Evolutionary conservation across 257 asterid species (phyloP).

Genomic region (Leptodermis oblonga): DNA sequence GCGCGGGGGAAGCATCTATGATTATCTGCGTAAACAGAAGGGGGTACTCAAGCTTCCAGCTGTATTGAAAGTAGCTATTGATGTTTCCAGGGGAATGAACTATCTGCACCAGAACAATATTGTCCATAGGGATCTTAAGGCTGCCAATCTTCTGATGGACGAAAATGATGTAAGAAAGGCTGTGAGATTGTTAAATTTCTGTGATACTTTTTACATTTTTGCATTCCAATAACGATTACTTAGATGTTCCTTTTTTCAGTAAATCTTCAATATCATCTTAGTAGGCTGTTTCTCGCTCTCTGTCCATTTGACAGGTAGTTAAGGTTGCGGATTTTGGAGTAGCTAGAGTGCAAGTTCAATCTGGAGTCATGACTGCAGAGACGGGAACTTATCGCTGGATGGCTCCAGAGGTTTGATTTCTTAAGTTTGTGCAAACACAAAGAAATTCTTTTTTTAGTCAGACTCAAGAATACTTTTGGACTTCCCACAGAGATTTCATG

Average conservation of each 20-base stretch:
- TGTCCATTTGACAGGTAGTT: slow-evolving; percentile 47
- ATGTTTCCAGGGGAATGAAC: slow-evolving; percentile 90
- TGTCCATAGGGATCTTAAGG: slow-evolving; percentile 82
- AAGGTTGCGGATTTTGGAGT: slow-evolving; percentile 91
- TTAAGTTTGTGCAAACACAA: background rate
- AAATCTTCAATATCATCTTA: background rate
- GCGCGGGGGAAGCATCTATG: slow-evolving; percentile 88
- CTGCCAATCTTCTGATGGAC: slow-evolving; percentile 82
- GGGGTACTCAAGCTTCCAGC: slow-evolving; percentile 61
- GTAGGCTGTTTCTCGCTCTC: background rate
- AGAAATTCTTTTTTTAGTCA: background rate
- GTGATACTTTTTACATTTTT: background rate
- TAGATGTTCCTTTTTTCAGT: background rate
- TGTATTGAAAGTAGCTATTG: slow-evolving; percentile 58
- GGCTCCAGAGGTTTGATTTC: slow-evolving; percentile 82
- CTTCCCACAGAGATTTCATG: background rate
- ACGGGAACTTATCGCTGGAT: slow-evolving; percentile 97
- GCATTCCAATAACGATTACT: background rate
- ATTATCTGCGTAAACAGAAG: slow-evolving; percentile 66
- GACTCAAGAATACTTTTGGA: background rate
- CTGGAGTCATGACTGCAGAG: slow-evolving; percentile 96
- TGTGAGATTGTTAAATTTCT: background rate
- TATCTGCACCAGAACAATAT: slow-evolving; percentile 80
- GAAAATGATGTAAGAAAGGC: slow-evolving; percentile 59
- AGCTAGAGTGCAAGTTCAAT: slow-evolving; percentile 68